These are phyloP conservation scores for Quillaja saponaria DNA, from an alignment of 306 rosid species.

Conservation along the genomic window DNA sequence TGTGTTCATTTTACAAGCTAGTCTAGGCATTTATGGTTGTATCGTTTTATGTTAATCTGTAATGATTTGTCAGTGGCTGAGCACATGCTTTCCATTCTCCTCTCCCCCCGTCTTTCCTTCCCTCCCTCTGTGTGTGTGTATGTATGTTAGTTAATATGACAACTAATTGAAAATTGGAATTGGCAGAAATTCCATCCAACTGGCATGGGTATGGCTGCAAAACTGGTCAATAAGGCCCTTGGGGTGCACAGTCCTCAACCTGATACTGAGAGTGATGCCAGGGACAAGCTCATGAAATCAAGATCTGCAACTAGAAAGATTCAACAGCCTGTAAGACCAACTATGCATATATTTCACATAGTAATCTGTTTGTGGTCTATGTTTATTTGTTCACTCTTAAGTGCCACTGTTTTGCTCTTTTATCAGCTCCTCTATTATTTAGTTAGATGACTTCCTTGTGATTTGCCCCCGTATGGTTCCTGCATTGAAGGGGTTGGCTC, in stretches of 20 bases:
- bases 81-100: no score
- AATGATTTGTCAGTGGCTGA: no score
- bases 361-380: neutral
- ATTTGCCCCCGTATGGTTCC: slow-evolving; percentile 7
- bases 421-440: neutral
- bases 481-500: slow-evolving; percentile 22
- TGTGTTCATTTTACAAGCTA: slow-evolving; percentile 10
- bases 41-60: no score
- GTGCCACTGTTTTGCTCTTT: slow-evolving; percentile 7
- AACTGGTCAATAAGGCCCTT: slow-evolving; percentile 45
- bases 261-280: slow-evolving; percentile 32
- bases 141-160: no score
- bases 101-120: no score
- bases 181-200: slow-evolving; percentile 59
- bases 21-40: neutral
- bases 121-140: no score
- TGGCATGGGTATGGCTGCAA: slow-evolving; percentile 44
- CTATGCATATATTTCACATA: slow-evolving; percentile 19
- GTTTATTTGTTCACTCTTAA: slow-evolving; percentile 6
- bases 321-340: slow-evolving; percentile 53
- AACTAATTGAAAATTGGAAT: neutral
- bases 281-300: slow-evolving; percentile 37
- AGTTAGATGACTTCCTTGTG: slow-evolving; percentile 2
- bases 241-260: slow-evolving; percentile 41
- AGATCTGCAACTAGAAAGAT: slow-evolving; percentile 47